Base-by-base conservation (phyloP, 2,329 filamentous ascomycete species). In the Microsporum canis region DNA sequence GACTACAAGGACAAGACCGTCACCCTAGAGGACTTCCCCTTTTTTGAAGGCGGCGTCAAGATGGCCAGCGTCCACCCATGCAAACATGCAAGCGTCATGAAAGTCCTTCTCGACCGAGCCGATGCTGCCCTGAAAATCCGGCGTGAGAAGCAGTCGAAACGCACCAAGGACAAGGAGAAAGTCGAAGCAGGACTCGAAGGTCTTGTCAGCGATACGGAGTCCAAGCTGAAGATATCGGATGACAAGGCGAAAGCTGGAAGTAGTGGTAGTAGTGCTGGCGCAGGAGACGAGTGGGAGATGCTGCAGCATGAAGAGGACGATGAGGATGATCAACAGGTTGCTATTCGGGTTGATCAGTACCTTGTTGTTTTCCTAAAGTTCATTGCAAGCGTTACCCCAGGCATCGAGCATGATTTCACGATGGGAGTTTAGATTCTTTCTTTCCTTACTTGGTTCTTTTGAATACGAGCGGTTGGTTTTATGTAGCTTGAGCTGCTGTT, bases 1-100 rank as follows among this genome's bases (percentile, higher is more conserved):
- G 91, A 96, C 78, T 96, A 96, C 80, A 95, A 95, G 72, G 91
- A 96, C 78, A 99, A 99, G 80, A 99, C 94, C 0, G 94, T 99
- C 63, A 99, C 94, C 1, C 85, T 97, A 62, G 94, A 99, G 73
- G 91, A 96, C 75, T 99, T 99, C 72, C 91, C 90, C 55, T 96
- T 95, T 79, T 94, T 95, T 72, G 88, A 89, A 66, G 87, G 89
- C 70, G 87, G 86, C 68, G 85, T 96, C 72, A 96, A 96, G 79
- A 99, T 96, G 84, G 94, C 92, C 38, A 94, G 88, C 36, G 89
- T 99, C 12, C 94, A 99, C 71, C 94, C 94, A 2, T 99, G 94
- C 83, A 95, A 94, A 73, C 94, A 99, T 72, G 94, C 94, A 7
- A 88, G 88, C 33, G 94, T 99, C 68, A 99, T 99, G 94, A 99